Percentiles rank a stretch among this genome's conserved stretches.
Conservation (phyloP, 768 basidiomycete species). For the Cyclocybe aegerita region DNA sequence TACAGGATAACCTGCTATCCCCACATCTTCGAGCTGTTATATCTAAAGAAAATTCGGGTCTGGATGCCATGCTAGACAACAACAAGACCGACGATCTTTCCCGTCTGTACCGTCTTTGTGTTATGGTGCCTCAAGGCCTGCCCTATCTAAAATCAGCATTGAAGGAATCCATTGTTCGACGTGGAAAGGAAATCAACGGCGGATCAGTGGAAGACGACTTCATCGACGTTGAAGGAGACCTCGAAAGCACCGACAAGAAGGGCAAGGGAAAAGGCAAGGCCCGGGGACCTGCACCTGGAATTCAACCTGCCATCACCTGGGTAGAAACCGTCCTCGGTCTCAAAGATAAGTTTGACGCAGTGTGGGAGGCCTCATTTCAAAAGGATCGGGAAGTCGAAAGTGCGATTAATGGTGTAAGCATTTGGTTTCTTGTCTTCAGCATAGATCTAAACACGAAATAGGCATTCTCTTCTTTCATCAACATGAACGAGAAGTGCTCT, state of each 20-base stretch:
- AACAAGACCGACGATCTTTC: constrained; percentile 75
- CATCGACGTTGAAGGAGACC: constrained; percentile 23
- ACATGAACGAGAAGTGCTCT: constrained; percentile 80
- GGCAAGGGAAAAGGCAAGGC: constrained; percentile 48
- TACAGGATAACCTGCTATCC: constrained; percentile 76
- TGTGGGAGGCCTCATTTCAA: constrained; percentile 72
- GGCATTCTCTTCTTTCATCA: constrained; percentile 94
- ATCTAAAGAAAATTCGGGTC: constrained; percentile 77
- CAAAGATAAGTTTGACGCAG: constrained; percentile 85
- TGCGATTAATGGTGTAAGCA: constrained; percentile 76
- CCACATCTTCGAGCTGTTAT: constrained; percentile 77
- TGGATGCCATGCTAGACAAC: constrained; percentile 84
- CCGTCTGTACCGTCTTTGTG: constrained; percentile 77
- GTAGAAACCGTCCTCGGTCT: constrained; percentile 88
- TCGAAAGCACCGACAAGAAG: constrained; percentile 28
- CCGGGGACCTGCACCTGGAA: constrained; percentile 36
- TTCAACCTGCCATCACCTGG: constrained; percentile 82
- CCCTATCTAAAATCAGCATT: constrained; percentile 62
- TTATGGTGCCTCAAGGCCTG: constrained; percentile 65
- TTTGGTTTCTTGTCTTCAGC: background rate
- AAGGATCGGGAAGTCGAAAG: constrained; percentile 78
- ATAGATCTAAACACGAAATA: constrained; percentile 26
- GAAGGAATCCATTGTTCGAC: constrained; percentile 65
- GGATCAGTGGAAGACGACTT: constrained; percentile 42
- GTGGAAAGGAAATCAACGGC: constrained; percentile 83